Evolutionary conservation across 768 basidiomycete genomes (phyloP), one percentile per base, ranked within the genome.

Genomic region (Serpula lacrymans): DNA sequence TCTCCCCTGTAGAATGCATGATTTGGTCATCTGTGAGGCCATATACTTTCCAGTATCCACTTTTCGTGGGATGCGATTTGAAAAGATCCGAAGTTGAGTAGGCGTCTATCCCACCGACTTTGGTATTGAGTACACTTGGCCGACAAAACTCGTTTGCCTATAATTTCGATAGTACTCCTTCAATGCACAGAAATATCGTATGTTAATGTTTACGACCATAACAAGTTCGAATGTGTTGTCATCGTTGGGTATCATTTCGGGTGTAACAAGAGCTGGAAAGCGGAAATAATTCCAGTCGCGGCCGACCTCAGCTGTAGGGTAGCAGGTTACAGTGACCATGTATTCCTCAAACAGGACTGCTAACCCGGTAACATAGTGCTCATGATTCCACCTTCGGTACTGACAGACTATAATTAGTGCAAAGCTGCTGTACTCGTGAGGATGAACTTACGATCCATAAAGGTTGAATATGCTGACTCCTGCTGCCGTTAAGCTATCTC

Each of bases 31-130:
- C 71, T 12, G 45, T 47, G 7, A 70, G 48, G 6, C 70, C 70
- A 26, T 39, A 43, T 26, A 77, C 50, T 37, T 50, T 63, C 62
- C 59, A 78, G 12, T 63, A 29, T 1, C 66, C 58, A 5, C 64
- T 42, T 21, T 62, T 67, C 0, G 62, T 64, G 0, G 75, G 71
- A 48, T 77, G 76, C 20, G 65, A 62, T 1, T 61, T 42, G 12
- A 77, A 54, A 2, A 76, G 31, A 49, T 76, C 76, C 1, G 59
- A 52, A 1, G 72, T 73, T 2, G 69, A 58, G 33, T 71, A 74
- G 9, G 65, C 71, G 16, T 58, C 54, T 13, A 50, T 47, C 2
- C 71, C 74, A 1, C 64, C 49, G 2, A 68, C 36, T 34, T 58
- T 47, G 8, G 57, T 36, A 46, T 75, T 75, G 32, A 61, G 43